A percentile compares a stretch with the other conserved stretches of the same genome.
phyloP scores from a whole-genome alignment of 768 basidiomycete genomes.

The Melanogaster broomeanus region DNA sequence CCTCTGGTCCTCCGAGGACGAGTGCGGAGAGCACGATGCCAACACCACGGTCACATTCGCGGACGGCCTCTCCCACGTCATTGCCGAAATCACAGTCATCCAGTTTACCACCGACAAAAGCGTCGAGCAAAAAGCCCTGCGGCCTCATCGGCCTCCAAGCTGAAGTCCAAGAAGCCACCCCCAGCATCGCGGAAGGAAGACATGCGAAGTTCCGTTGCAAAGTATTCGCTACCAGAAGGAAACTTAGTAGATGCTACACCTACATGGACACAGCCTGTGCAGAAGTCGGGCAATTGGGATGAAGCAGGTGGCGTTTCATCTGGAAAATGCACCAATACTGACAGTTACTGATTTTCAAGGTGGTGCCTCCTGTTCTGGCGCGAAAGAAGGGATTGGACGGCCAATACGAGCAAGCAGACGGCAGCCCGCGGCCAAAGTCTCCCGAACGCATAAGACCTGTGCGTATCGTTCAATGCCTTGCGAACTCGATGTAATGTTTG shows the following conservation, averaged over 20 bases:
- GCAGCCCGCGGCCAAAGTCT: constrained; percentile 59
- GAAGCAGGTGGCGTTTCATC: constrained; percentile 51
- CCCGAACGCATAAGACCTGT: constrained; percentile 57
- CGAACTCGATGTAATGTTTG: not conserved
- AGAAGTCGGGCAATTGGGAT: constrained; percentile 77
- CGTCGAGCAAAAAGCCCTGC: constrained; percentile 50
- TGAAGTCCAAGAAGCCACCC: constrained; percentile 36
- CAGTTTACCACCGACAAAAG: constrained; percentile 41
- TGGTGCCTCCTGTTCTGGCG: constrained; percentile 82
- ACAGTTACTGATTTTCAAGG: constrained; percentile 42
- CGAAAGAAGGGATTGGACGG: constrained; percentile 78
- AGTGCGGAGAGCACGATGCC: constrained; percentile 44
- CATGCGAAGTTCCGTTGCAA: constrained; percentile 59
- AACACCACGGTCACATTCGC: constrained; percentile 30
- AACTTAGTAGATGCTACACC: constrained; percentile 75
- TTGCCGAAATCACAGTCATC: constrained; percentile 30
- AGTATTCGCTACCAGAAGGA: constrained; percentile 64
- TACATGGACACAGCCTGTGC: constrained; percentile 76
- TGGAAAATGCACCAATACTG: constrained; percentile 7
- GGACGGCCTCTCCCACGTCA: constrained; percentile 24
- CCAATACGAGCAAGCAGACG: constrained; percentile 67
- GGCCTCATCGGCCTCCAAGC: constrained; percentile 36
- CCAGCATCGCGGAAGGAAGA: constrained; percentile 39
- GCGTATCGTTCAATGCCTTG: constrained; percentile 26
- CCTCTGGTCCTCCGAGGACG: constrained; percentile 38